Base-by-base conservation (phyloP, 176 grass and related monocot species). In the Aegilops bicornis region DNA sequence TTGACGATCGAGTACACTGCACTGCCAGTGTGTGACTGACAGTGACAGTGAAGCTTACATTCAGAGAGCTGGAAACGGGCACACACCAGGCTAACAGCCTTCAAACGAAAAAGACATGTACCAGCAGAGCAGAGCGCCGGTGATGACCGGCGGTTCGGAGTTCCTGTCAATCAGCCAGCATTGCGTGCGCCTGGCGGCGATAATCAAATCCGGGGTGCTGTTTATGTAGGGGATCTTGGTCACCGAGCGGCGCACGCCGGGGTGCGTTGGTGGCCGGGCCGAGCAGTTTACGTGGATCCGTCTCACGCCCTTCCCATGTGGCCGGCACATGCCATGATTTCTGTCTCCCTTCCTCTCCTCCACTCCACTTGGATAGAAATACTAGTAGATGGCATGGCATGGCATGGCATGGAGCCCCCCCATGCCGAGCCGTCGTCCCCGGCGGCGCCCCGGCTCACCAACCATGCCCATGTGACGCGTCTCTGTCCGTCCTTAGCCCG, bases 391-490 rank as follows among this genome's bases (percentile, higher is more conserved):
- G 12, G 4, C 47, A 52, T 52, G 48, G 48, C 47, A 52, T 52
- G 48, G 48, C 48, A 54, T 20, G 19, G 17, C 52, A 75, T 75
- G 72, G 31, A 64, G 69, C 17, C 39, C 75, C 75, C 14, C 47
- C 43, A 47, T 47, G 47, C 47, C 47, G 47, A 16, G 14, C 14
- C 47, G 15, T 4, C 48, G 59, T 3, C 24, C 10, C 20, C 43
- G 1, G 42, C 42, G 11, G 0, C 42, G 43, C 2, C 50, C 79
- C 17, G 22, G 35, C 65, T 66, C 31, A 54, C 11, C 72, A 70
- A 61, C 77, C 83, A 83, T 86, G 65, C 59, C 77, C 83, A 83
- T 86, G 73, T 79, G 79, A 24, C 48, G 17, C 12, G 77, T 82
- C 71, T 22, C 50, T 2, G 2, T 90, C 62, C 5, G 52, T 22